phyloP scores from a whole-genome alignment of 129 eudicot species.

The Pulicaria dysenterica region DNA sequence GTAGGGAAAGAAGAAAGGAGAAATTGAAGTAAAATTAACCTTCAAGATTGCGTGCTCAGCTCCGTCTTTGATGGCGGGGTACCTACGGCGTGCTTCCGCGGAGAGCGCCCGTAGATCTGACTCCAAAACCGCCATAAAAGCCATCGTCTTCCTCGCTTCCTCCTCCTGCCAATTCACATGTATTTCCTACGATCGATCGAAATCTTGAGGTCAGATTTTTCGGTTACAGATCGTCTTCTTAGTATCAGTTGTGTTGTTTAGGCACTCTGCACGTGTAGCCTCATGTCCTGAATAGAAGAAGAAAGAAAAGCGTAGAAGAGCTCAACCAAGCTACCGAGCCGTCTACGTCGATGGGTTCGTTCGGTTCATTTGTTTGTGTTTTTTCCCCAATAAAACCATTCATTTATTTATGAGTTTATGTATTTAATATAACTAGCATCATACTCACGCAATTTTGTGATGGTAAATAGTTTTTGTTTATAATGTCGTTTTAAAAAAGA shows the following conservation, averaged over 20 bases:
- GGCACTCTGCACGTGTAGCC: conserved; percentile 30
- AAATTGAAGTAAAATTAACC: conserved; percentile 44
- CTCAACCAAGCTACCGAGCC: conserved; percentile 13
- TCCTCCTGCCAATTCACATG: neutral
- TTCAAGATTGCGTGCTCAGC: conserved; percentile 97
- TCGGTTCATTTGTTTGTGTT: too few relatives aligned
- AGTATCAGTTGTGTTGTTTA: conserved; percentile 23
- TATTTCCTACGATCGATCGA: conserved; percentile 21
- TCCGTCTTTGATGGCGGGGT: conserved; percentile 96
- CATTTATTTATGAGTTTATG: too few relatives aligned
- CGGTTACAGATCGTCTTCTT: conserved; percentile 28
- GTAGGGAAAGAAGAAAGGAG: neutral
- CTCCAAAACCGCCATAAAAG: conserved; percentile 95
- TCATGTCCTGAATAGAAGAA: conserved; percentile 1
- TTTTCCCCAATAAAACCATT: too few relatives aligned
- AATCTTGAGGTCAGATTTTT: conserved; percentile 32
- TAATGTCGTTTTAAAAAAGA: too few relatives aligned
- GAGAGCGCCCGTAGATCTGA: conserved; percentile 98
- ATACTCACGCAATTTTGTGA: too few relatives aligned
- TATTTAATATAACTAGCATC: too few relatives aligned
- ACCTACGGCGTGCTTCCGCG: conserved; percentile 93
- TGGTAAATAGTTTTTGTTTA: too few relatives aligned
- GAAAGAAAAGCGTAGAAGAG: conserved; percentile 18
- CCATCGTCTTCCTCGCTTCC: conserved; percentile 39
- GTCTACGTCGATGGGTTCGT: neutral